These are phyloP conservation scores for Phytophthora uliginosa DNA, from an alignment of 352 stramenopile species.

Conservation along the genomic window DNA sequence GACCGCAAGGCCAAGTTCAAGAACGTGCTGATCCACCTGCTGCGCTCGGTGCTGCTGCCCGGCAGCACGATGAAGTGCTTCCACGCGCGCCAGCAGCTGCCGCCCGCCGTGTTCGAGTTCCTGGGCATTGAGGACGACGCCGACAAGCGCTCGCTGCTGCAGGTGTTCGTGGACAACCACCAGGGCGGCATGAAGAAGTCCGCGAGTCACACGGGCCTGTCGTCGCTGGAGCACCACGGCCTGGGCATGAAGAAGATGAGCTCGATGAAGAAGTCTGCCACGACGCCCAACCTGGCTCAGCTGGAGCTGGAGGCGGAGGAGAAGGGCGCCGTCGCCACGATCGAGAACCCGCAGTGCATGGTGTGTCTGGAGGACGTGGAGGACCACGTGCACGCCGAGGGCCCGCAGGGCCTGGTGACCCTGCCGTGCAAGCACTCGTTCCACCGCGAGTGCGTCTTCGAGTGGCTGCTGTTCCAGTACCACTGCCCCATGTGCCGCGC, in stretches of 20 bases:
- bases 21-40: slow-evolving; percentile 73
- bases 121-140: slow-evolving; percentile 59
- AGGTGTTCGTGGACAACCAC: slow-evolving; percentile 81
- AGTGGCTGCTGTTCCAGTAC: slow-evolving; percentile 80
- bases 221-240: slow-evolving; percentile 36
- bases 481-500: slow-evolving; percentile 76
- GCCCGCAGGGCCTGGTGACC: slow-evolving; percentile 43
- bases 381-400: slow-evolving; percentile 27
- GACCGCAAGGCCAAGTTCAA: slow-evolving; percentile 74
- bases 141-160: slow-evolving; percentile 73
- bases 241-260: slow-evolving; percentile 27
- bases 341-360: slow-evolving; percentile 48
- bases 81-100: slow-evolving; percentile 57
- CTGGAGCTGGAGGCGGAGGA: slow-evolving; percentile 40
- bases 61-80: slow-evolving; percentile 79
- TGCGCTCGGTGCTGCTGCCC: slow-evolving; percentile 69
- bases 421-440: slow-evolving; percentile 79
- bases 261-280: slow-evolving; percentile 43
- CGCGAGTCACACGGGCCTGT: slow-evolving; percentile 43
- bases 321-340: slow-evolving; percentile 33
- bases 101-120: slow-evolving; percentile 65
- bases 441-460: slow-evolving; percentile 81
- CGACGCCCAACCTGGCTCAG: slow-evolving; percentile 36
- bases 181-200: slow-evolving; percentile 44
- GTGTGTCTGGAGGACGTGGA: slow-evolving; percentile 51